These are phyloP conservation scores for Acanthochlamys bracteata DNA, from an alignment of 106 monocot species.

Conservation along the genomic window DNA sequence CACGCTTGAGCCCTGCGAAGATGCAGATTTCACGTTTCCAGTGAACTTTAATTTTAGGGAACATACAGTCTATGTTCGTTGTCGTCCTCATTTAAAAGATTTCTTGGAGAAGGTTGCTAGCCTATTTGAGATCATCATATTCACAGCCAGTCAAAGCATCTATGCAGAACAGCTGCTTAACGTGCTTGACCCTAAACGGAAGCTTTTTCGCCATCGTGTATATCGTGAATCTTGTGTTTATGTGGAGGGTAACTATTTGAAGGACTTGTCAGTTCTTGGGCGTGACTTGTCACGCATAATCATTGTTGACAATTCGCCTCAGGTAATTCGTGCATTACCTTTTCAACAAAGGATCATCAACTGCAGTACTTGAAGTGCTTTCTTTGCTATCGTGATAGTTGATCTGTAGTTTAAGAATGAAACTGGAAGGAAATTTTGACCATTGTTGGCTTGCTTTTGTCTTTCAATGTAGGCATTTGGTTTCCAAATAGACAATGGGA, in stretches of 20 bases:
- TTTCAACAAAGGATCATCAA: too few species aligned
- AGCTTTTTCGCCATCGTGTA: conserved; percentile 86
- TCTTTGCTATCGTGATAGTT: neutral
- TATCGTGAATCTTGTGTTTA: conserved; percentile 91
- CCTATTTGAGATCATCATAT: conserved; percentile 86
- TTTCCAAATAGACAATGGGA: conserved; percentile 94
- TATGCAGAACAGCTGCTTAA: conserved; percentile 94
- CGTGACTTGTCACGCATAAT: conserved; percentile 86
- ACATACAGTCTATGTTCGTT: conserved; percentile 85
- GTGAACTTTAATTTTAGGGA: conserved; percentile 85
- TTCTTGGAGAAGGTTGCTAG: conserved; percentile 78
- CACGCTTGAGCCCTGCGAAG: conserved; percentile 68
- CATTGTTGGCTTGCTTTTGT: neutral
- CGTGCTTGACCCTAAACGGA: conserved; percentile 83
- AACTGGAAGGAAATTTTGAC: neutral
- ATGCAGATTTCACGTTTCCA: conserved; percentile 90
- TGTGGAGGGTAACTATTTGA: conserved; percentile 94
- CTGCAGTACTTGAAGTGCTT: too few species aligned
- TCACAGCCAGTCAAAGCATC: conserved; percentile 97
- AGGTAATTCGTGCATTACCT: conserved; percentile 30
- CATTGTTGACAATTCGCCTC: conserved; percentile 94
- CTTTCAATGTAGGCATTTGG: conserved; percentile 74
- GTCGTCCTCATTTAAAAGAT: conserved; percentile 73
- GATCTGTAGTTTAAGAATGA: neutral
- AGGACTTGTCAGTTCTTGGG: conserved; percentile 86